These are phyloP conservation scores for Cyclanthera cordifolia DNA, from an alignment of 306 rosid genomes.

Conservation along the genomic window DNA sequence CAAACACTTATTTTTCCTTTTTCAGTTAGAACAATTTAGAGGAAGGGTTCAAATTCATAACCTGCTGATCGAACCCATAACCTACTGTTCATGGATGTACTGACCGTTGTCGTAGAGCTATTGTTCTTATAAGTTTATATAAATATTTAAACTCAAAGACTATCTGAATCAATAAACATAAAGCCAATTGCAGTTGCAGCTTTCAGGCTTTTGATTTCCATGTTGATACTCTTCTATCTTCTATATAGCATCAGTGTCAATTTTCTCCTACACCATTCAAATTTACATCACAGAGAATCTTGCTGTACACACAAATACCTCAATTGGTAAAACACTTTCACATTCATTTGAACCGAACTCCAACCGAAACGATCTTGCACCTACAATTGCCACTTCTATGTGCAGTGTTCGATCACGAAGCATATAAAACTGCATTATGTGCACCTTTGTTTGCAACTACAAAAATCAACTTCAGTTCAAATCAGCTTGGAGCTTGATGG, in stretches of 20 bases:
- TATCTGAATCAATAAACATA: background rate
- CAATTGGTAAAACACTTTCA: background rate
- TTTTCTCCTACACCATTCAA: background rate
- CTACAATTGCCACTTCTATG: background rate
- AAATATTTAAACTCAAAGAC: background rate
- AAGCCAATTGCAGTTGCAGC: background rate
- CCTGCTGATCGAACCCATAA: too few species aligned
- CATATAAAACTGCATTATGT: background rate
- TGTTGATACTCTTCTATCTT: background rate
- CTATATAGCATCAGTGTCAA: background rate
- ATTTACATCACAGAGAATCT: background rate
- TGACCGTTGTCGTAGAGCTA: too few species aligned
- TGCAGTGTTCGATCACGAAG: background rate
- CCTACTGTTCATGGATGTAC: too few species aligned
- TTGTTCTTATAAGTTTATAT: too few species aligned
- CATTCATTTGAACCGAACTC: background rate
- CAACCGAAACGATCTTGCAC: background rate
- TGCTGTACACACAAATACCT: conserved; percentile 2
- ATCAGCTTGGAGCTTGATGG: conserved; percentile 21
- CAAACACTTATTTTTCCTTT: too few species aligned
- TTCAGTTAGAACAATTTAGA: too few species aligned
- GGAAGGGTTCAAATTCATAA: too few species aligned
- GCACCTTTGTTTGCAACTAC: background rate
- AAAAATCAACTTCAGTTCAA: conserved; percentile 5
- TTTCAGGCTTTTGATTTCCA: conserved; percentile 1